Evolutionary conservation across 257 asterid species (phyloP).

Genomic region (Rauvolfia tetraphylla): DNA sequence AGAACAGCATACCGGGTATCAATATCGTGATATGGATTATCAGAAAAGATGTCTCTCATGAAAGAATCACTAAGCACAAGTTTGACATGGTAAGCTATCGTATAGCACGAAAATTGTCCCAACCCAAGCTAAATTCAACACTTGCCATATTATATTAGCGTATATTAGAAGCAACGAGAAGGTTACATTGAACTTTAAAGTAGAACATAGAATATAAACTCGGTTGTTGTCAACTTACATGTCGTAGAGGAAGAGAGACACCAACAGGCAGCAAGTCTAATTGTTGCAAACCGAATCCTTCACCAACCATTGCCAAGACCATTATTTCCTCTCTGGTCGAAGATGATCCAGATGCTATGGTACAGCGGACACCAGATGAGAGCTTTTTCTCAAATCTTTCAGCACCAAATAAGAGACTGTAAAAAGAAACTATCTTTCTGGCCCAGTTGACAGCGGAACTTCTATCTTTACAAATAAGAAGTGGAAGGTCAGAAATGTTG

Average conservation of each 20-base stretch:
- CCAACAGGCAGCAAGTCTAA: slow-evolving; percentile 94
- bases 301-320: slow-evolving; percentile 97
- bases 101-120: not conserved
- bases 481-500: slow-evolving; percentile 60
- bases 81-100: not conserved
- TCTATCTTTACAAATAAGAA: slow-evolving; percentile 63
- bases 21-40: not conserved
- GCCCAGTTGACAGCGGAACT: slow-evolving; percentile 75
- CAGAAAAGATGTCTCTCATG: not conserved
- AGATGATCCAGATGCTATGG: slow-evolving; percentile 65
- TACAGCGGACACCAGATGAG: slow-evolving; percentile 79
- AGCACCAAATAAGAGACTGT: slow-evolving; percentile 87
- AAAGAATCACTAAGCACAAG: not conserved
- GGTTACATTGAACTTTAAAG: not conserved
- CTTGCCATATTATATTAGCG: not conserved
- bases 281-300: slow-evolving; percentile 83
- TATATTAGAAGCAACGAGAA: not conserved
- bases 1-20: not conserved
- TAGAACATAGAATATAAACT: not conserved
- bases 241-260: slow-evolving; percentile 88
- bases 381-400: slow-evolving; percentile 56
- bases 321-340: slow-evolving; percentile 62
- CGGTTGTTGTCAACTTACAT: slow-evolving; percentile 51
- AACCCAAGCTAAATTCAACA: not conserved
- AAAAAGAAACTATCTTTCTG: slow-evolving; percentile 78